Evolutionary conservation across 148 eudicot genomes (phyloP).

Genomic region (Spergularia marina): DNA sequence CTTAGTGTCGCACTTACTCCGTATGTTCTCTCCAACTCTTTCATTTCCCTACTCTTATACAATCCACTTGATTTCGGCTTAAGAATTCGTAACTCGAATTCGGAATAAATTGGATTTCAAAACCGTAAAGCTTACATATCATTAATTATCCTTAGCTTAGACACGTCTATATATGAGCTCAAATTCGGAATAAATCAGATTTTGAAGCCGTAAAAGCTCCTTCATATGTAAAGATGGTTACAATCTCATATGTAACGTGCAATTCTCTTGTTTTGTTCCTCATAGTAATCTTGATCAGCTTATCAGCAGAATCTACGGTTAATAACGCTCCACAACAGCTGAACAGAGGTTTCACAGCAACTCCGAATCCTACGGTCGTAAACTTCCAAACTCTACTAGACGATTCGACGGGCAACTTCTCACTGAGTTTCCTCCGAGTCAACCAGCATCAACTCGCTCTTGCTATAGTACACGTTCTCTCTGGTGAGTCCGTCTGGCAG

Average conservation of each 20-base stretch:
- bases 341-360: constrained; percentile 48
- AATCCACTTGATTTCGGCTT: no score
- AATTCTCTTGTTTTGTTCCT: neutral
- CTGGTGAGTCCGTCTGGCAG: constrained; percentile 64
- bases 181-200: no score
- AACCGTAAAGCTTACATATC: no score
- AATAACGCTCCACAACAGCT: constrained; percentile 32
- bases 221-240: constrained; percentile 1
- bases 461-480: constrained; percentile 65
- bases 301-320: constrained; percentile 21
- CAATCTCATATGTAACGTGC: neutral
- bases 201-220: no score
- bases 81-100: no score
- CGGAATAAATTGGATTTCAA: no score
- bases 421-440: constrained; percentile 75
- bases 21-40: no score
- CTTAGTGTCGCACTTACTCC: no score
- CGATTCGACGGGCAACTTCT: constrained; percentile 66
- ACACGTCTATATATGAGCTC: no score
- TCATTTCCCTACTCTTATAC: no score
- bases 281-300: neutral
- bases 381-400: constrained; percentile 54
- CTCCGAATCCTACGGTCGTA: constrained; percentile 47
- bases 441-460: constrained; percentile 49
- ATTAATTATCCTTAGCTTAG: no score